These are phyloP conservation scores for Bacidia rubella DNA, from an alignment of 495 filamentous ascomycete species.

Conservation along the genomic window DNA sequence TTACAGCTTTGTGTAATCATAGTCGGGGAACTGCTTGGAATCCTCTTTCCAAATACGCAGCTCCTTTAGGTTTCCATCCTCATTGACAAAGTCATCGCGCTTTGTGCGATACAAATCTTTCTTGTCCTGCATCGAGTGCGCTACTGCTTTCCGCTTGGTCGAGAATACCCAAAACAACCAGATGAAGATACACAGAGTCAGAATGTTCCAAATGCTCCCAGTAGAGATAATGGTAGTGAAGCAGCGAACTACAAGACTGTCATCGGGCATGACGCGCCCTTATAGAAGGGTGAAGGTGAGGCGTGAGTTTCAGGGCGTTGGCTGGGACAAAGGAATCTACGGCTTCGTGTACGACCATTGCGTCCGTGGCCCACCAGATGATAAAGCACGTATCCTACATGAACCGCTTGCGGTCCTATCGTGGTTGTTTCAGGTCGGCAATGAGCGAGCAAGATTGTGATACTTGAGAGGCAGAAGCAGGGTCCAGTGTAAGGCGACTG, in stretches of 20 bases:
- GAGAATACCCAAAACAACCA: background rate
- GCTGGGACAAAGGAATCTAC: background rate
- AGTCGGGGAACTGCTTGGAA: constrained; percentile 3
- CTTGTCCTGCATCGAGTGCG: constrained; percentile 1
- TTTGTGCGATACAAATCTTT: constrained; percentile 10
- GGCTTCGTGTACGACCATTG: background rate
- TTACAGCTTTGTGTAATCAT: constrained; percentile 14
- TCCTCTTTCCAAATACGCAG: constrained; percentile 13
- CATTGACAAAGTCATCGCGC: constrained; percentile 12
- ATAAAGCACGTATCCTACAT: no score
- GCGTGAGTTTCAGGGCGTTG: background rate
- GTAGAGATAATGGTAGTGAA: background rate
- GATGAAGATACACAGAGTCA: background rate
- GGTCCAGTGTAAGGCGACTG: no score
- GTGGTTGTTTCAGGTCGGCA: no score
- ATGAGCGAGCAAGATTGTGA: no score
- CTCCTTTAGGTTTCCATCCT: constrained; percentile 8
- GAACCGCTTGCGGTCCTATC: no score
- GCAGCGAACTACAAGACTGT: background rate
- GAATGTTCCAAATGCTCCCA: background rate
- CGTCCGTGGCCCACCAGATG: no score
- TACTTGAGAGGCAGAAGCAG: no score
- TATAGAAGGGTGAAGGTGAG: background rate
- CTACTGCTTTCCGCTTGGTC: background rate
- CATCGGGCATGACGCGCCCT: background rate